Evolutionary conservation across 768 basidiomycete genomes (phyloP), one percentile per base, ranked within the genome.

Genomic region (Leccinum olivaceopallidum): DNA sequence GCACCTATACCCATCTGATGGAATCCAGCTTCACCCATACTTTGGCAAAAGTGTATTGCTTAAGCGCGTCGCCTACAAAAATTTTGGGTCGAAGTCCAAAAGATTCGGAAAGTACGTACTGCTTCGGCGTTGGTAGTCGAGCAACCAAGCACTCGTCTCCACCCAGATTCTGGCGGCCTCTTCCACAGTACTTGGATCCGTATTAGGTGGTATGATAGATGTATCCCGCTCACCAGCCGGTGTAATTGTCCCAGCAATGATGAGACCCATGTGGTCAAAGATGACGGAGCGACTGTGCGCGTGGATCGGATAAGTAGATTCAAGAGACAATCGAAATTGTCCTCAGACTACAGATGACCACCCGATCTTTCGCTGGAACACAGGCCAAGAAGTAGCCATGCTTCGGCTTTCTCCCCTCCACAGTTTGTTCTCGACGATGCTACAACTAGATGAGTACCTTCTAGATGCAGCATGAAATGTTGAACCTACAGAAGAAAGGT

Each of bases 1-100:
- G 90, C 88, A 16, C 91, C 91, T 54, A 93, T 82, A 0, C 81
- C 88, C 50, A 71, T 78, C 70, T 90, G 89, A 71, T 87, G 87
- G 77, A 80, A 34, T 87, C 82, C 42, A 84, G 74, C 59, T 81
- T 81, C 16, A 88, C 80, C 73, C 80, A 80, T 3, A 80, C 62
- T 57, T 71, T 77, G 53, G 77, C 75, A 24, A 74, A 71, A 37
- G 66, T 78, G 60, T 76, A 64, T 12, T 82, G 78, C 59, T 81
- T 82, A 39, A 86, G 72, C 18, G 76, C 71, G n/a, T 72, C 67
- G 32, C 74, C 86, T 88, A 61, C 34, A 56, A 9, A n/a, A 49
- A 34, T 16, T 37, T 53, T 64, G n/a, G 69, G 60, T 24, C 14
- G 62, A 52, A 53, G 37, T 14, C 53, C 53, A 67, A 53, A 47